phyloP scores from a whole-genome alignment of 129 eudicot species.

The Logfia minima region DNA sequence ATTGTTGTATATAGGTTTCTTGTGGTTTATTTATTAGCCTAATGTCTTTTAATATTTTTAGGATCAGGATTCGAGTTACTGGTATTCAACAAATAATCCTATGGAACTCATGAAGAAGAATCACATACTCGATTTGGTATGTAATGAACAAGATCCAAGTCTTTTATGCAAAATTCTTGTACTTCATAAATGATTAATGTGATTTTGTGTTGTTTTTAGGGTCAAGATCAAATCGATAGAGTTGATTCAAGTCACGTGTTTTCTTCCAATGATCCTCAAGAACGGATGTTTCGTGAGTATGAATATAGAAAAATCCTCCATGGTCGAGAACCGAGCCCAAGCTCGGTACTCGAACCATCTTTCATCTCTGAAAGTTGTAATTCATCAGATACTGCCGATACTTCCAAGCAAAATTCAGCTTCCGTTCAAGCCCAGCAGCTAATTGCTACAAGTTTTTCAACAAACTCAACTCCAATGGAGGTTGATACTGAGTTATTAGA shows the following conservation, averaged over 20 bases:
- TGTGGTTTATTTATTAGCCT: neutral
- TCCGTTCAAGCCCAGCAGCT: slow-evolving; percentile 59
- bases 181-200: neutral
- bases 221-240: slow-evolving; percentile 22
- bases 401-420: slow-evolving; percentile 57
- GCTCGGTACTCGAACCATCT: slow-evolving; percentile 74
- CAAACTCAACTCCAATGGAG: slow-evolving; percentile 38
- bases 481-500: slow-evolving; percentile 66
- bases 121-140: slow-evolving; percentile 44
- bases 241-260: slow-evolving; percentile 31
- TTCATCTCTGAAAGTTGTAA: slow-evolving; percentile 65
- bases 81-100: slow-evolving; percentile 31
- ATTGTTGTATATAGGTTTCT: neutral
- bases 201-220: slow-evolving; percentile 3
- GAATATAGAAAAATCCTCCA: slow-evolving; percentile 41
- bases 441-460: slow-evolving; percentile 32
- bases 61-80: slow-evolving; percentile 33
- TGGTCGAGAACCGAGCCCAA: slow-evolving; percentile 66
- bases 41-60: slow-evolving; percentile 3
- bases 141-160: neutral
- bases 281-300: slow-evolving; percentile 24
- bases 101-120: slow-evolving; percentile 33
- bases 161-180: neutral
- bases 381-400: slow-evolving; percentile 60
- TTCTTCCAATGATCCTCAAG: slow-evolving; percentile 35